Percentiles rank a stretch among this genome's conserved stretches.
These are phyloP conservation scores for Penicillium argentinense DNA, from an alignment of 495 filamentous ascomycete genomes.

Conservation along the genomic window DNA sequence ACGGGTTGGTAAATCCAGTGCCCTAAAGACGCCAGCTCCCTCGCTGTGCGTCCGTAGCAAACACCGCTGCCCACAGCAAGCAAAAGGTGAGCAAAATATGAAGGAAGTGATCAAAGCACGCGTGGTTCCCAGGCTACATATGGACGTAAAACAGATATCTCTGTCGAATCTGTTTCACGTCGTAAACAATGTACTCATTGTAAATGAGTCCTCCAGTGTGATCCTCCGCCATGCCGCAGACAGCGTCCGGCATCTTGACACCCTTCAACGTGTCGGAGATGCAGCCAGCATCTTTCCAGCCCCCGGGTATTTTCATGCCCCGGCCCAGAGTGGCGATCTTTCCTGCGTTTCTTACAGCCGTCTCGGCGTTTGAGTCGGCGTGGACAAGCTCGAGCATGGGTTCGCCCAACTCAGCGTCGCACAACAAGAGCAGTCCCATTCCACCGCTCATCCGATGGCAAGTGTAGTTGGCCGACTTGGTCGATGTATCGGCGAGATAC, in stretches of 20 bases:
- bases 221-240: neutral
- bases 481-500: constrained; percentile 82
- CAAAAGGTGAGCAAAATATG: neutral
- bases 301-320: constrained; percentile 57
- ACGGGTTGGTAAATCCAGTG: too few species aligned
- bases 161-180: constrained; percentile 72
- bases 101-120: too few species aligned
- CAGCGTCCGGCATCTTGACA: constrained; percentile 56
- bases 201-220: constrained; percentile 4
- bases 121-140: constrained; percentile 19
- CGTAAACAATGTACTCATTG: constrained; percentile 71
- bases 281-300: constrained; percentile 74
- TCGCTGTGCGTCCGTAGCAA: too few species aligned
- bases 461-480: constrained; percentile 80
- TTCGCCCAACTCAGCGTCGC: constrained; percentile 75
- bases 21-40: too few species aligned
- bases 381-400: constrained; percentile 60
- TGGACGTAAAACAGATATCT: constrained; percentile 71
- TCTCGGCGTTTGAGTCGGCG: constrained; percentile 59
- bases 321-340: constrained; percentile 66
- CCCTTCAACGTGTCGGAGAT: constrained; percentile 63
- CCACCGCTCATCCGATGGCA: constrained; percentile 51
- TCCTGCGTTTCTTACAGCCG: constrained; percentile 57
- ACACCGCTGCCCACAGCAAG: neutral
- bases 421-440: constrained; percentile 68